Evolutionary conservation across 129 eudicot genomes (phyloP), one percentile per base, ranked within the genome.

Genomic region (Artemisia annua): DNA sequence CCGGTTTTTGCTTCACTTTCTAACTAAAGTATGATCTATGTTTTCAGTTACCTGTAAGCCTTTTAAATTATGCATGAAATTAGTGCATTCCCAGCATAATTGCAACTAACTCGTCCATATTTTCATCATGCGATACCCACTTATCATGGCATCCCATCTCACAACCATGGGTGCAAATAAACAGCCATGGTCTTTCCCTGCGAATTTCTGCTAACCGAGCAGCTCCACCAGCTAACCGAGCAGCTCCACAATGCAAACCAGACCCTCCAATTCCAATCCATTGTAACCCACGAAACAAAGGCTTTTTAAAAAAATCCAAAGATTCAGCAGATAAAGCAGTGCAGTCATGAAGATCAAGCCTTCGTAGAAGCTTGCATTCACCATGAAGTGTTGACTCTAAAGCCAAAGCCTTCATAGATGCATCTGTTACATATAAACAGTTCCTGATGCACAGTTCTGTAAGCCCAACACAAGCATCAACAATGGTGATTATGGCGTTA

Each of bases 121-220:
- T 28, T 13, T 58, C 58, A 49, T 61, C 66, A 71, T 90, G 97
- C 60, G 63, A 87, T 51, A 81, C 86, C 97, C 97, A 90, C 39
- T 91, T 91, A 83, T 90, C 97, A 64, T 75, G 86, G 76, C 97
- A 90, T 14, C 95, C 97, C 53, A 90, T 49, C 79, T 90, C 95
- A 70, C 97, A 90, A 28, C 91, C 95, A 43, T 72, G 87, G 2
- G 22, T 8, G 67, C 97, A 90, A 11, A 85, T 46, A 51, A 86
- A 79, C 17, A 87, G 48, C 88, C 87, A 87, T 26, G 82, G 84
- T 60, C 88, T 77, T 64, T 54, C 71, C 46, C 24, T 15, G 69
- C 58, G 52, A 67, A 85, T 69, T 19, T 60, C n/a, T n/a, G n/a
- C n/a, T n/a, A n/a, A n/a, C n/a, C n/a, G n/a, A n/a, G n/a, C n/a